Percentiles rank a stretch among this genome's conserved stretches.
Evolutionary conservation across 805 yeast genomes (phyloP).

Genomic region (Starmerella apis): DNA sequence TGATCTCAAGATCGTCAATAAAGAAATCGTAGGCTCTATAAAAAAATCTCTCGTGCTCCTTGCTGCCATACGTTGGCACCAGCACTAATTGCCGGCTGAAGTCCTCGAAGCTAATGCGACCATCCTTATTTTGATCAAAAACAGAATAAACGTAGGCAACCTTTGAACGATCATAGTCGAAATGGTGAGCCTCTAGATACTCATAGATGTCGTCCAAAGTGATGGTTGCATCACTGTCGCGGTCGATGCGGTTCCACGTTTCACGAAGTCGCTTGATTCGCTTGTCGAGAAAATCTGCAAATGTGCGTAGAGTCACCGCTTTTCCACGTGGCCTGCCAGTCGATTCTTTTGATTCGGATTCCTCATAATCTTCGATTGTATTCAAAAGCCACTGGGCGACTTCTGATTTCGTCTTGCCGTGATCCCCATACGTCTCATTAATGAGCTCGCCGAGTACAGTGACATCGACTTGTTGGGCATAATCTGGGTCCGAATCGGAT

Average conservation of each 20-base stretch:
- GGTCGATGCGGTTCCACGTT: conserved; percentile 27
- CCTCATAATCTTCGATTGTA: conserved; percentile 17
- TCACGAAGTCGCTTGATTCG: conserved; percentile 25
- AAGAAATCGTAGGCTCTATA: conserved; percentile 72
- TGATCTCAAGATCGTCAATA: conserved; percentile 67
- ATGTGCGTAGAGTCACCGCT: conserved; percentile 13
- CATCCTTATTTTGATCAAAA: conserved; percentile 47
- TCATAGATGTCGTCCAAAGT: conserved; percentile 34
- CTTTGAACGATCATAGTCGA: conserved; percentile 43
- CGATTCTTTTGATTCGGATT: neutral
- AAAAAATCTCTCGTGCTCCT: conserved; percentile 37
- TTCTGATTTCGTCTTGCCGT: conserved; percentile 12
- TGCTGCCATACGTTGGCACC: conserved; percentile 48
- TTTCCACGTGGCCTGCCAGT: neutral
- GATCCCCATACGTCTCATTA: conserved; percentile 14
- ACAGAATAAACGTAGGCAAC: conserved; percentile 47
- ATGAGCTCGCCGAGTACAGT: conserved; percentile 18
- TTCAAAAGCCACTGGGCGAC: conserved; percentile 16
- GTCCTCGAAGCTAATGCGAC: conserved; percentile 69
- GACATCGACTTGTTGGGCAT: conserved; percentile 14
- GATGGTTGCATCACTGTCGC: conserved; percentile 19
- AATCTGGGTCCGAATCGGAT: neutral
- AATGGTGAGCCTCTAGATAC: conserved; percentile 50
- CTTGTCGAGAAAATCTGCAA: conserved; percentile 24
- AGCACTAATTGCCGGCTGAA: conserved; percentile 74